Evolutionary conservation across 345 rosid species (phyloP), one percentile per base, ranked within the genome.

Genomic region (Arabis hirsuta): DNA sequence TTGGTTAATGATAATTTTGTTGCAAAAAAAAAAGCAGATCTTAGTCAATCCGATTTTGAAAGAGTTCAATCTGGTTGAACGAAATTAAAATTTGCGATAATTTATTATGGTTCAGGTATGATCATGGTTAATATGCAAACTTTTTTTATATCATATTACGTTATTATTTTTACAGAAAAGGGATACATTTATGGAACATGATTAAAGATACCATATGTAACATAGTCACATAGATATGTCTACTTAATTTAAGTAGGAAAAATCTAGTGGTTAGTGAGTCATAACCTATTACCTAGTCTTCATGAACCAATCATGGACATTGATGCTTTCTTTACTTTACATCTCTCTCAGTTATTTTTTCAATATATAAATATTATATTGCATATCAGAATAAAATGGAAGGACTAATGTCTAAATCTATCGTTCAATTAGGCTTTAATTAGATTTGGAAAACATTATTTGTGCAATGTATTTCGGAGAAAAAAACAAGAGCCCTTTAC

Each of bases 281-380:
- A 76, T 63, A 62, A 69, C 67, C 79, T 76, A 76, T 62, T 19
- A 76, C 71, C 66, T 63, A 76, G 79, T 76, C 43, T 70, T 63
- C 71, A 29, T 69, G 54, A 69, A 76, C 72, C 71, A 70, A 76
- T 70, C 22, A 76, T 48, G 45, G 71, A 57, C 72, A 55, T 47
- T 39, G 55, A 36, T 76, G 55, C 50, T 76, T 60, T 20, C 57
- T 62, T 65, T 47, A 62, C 71, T 76, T 41, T 55, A 62, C 53
- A 69, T 74, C 48, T 59, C 14, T 36, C 50, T 75, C 70, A 68
- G 69, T 61, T 45, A 56, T 56, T 62, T 12, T 7, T n/a, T n/a
- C 16, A 70, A 22, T 48, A 39, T 29, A 63, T 19, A 39, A 69
- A 57, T 68, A 75, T 67, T 67, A 68, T 60, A 75, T 61, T 59